A percentile compares a stretch with the other conserved stretches of the same genome.
phyloP scores from a whole-genome alignment of 2,329 filamentous ascomycete species.

The Ophiostoma triangulosporum region DNA sequence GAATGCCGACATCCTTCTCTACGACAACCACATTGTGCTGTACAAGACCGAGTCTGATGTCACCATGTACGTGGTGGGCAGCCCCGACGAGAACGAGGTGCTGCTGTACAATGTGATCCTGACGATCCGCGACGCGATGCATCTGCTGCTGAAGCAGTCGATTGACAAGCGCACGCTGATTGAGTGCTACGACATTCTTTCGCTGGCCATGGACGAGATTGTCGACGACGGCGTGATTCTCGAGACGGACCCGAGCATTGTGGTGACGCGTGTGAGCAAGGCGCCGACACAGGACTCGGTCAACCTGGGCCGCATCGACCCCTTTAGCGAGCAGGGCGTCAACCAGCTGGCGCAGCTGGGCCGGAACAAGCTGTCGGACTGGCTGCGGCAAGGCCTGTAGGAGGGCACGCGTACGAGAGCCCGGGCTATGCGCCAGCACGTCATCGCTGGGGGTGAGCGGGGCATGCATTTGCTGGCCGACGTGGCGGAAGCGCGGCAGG shows the following conservation, averaged over 20 bases:
- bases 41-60: conserved; percentile 98
- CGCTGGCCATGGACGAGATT: conserved; percentile 88
- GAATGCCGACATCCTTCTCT: conserved; percentile 89
- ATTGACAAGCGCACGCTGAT: conserved; percentile 96
- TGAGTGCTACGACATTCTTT: conserved; percentile 96
- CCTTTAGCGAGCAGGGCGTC: conserved; percentile 79
- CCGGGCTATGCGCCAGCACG: not conserved
- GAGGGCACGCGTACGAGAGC: not conserved
- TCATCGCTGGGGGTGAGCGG: not conserved
- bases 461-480: not conserved
- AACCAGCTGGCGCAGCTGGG: conserved; percentile 90
- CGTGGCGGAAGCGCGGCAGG: not conserved
- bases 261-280: conserved; percentile 82
- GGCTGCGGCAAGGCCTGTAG: conserved; percentile 73
- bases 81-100: conserved; percentile 90
- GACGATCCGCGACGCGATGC: conserved; percentile 77
- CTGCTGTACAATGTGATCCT: conserved; percentile 89
- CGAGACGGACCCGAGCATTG: conserved; percentile 90
- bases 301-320: conserved; percentile 79
- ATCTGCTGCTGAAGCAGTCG: conserved; percentile 90
- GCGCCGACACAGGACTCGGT: conserved; percentile 80
- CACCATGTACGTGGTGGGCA: conserved; percentile 84
- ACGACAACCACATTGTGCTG: conserved; percentile 89
- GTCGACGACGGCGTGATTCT: conserved; percentile 92
- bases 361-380: conserved; percentile 80